Percentiles rank a stretch among this genome's conserved stretches.
Evolutionary conservation across 2,329 filamentous ascomycete species (phyloP).

Genomic region (Trichophyton simii): DNA sequence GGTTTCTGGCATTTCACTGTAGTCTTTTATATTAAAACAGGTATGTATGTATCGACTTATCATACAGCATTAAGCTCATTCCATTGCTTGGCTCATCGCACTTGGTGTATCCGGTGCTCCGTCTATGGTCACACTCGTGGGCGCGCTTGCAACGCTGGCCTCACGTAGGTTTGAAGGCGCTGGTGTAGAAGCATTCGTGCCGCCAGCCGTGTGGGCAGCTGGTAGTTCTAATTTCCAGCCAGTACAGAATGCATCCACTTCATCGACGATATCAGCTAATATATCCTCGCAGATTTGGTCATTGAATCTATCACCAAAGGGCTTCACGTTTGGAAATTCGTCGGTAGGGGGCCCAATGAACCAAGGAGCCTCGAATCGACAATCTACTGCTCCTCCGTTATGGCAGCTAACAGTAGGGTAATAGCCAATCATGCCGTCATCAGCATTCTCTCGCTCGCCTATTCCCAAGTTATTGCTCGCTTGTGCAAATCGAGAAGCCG

Average conservation of each 20-base stretch:
- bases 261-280: slow-evolving; percentile 84
- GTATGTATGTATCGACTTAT: neutral
- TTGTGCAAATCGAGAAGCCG: slow-evolving; percentile 51
- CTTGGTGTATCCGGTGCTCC: neutral
- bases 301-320: slow-evolving; percentile 63
- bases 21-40: neutral
- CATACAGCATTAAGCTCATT: neutral
- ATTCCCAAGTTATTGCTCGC: slow-evolving; percentile 36
- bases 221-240: neutral
- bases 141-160: neutral
- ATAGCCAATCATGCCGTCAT: slow-evolving; percentile 92
- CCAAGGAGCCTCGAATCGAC: slow-evolving; percentile 89
- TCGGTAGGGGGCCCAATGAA: slow-evolving; percentile 60
- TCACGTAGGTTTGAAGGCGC: neutral
- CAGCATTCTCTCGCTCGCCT: slow-evolving; percentile 71
- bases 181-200: slow-evolving; percentile 6
- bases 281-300: slow-evolving; percentile 94
- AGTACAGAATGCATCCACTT: slow-evolving; percentile 64
- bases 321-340: slow-evolving; percentile 19
- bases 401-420: slow-evolving; percentile 90
- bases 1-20: neutral
- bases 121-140: neutral
- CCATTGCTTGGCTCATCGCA: neutral
- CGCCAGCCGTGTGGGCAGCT: neutral
- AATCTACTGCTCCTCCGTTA: slow-evolving; percentile 76